Conservation (phyloP, 768 basidiomycete genomes). For the Rhodotorula sphaerocarpa region DNA sequence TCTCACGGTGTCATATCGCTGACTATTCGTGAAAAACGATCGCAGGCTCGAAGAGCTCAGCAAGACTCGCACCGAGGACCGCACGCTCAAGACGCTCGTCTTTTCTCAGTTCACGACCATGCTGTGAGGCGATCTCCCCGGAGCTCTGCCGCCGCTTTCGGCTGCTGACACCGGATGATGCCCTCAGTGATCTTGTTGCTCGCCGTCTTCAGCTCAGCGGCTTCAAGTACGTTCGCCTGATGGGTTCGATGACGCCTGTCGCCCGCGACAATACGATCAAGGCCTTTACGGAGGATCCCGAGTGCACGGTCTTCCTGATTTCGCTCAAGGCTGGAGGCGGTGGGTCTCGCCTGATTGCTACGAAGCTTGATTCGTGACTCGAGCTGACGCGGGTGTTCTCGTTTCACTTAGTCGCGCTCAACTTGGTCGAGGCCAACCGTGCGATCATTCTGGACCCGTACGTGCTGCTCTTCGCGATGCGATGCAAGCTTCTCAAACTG, state of each 20-base stretch:
- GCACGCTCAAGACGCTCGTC: constrained; percentile 90
- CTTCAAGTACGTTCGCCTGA: constrained; percentile 82
- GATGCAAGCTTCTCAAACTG: background rate
- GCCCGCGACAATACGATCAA: constrained; percentile 60
- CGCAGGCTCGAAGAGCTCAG: constrained; percentile 69
- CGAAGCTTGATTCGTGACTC: no score
- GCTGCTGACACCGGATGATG: background rate
- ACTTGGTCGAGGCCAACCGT: constrained; percentile 57
- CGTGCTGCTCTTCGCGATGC: constrained; percentile 1
- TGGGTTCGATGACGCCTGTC: constrained; percentile 95
- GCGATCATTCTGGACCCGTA: constrained; percentile 46
- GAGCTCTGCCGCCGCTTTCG: no score
- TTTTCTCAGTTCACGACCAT: constrained; percentile 94
- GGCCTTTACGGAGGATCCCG: constrained; percentile 47
- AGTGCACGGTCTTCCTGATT: constrained; percentile 95
- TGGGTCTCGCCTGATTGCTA: no score
- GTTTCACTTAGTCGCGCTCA: constrained; percentile 54
- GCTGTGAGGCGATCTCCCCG: constrained; percentile 44
- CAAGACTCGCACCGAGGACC: constrained; percentile 71
- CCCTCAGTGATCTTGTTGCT: constrained; percentile 66
- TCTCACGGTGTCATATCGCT: no score
- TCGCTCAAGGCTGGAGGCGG: constrained; percentile 84
- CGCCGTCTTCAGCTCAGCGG: constrained; percentile 85
- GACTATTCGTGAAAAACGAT: background rate
- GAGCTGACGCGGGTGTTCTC: constrained; percentile 5